phyloP scores from a whole-genome alignment of 768 basidiomycete species.

The Leccinum longicurvipes region DNA sequence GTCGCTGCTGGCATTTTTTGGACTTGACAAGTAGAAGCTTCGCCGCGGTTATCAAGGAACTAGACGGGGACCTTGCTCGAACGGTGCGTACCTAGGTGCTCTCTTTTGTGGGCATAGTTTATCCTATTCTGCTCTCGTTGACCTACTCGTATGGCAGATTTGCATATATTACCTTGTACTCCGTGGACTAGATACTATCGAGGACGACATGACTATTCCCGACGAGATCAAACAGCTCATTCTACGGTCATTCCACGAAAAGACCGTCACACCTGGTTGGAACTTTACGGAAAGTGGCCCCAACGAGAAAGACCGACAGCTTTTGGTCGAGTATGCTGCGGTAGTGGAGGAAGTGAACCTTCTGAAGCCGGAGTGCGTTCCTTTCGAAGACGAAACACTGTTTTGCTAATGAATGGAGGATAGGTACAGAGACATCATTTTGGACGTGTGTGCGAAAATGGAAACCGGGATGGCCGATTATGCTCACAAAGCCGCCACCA shows the following conservation, averaged over 20 bases:
- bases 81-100: slow-evolving; percentile 55
- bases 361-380: slow-evolving; percentile 56
- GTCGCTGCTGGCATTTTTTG: slow-evolving; percentile 84
- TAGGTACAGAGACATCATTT: slow-evolving; percentile 76
- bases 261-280: slow-evolving; percentile 83
- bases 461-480: slow-evolving; percentile 94
- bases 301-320: slow-evolving; percentile 81
- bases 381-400: neutral
- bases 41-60: slow-evolving; percentile 89
- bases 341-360: slow-evolving; percentile 77
- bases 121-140: neutral
- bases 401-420: slow-evolving; percentile 3
- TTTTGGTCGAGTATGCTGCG: slow-evolving; percentile 79
- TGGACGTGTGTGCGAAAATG: slow-evolving; percentile 86
- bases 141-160: slow-evolving; percentile 49
- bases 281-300: slow-evolving; percentile 78
- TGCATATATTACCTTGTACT: slow-evolving; percentile 94
- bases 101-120: neutral
- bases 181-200: slow-evolving; percentile 93
- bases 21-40: slow-evolving; percentile 90
- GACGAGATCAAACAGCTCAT: slow-evolving; percentile 84
- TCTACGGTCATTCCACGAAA: slow-evolving; percentile 76
- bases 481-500: slow-evolving; percentile 75
- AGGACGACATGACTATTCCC: slow-evolving; percentile 96
- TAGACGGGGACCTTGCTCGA: slow-evolving; percentile 92